Conservation (phyloP, 2,329 filamentous ascomycete genomes). For the Leptographium procerum region DNA sequence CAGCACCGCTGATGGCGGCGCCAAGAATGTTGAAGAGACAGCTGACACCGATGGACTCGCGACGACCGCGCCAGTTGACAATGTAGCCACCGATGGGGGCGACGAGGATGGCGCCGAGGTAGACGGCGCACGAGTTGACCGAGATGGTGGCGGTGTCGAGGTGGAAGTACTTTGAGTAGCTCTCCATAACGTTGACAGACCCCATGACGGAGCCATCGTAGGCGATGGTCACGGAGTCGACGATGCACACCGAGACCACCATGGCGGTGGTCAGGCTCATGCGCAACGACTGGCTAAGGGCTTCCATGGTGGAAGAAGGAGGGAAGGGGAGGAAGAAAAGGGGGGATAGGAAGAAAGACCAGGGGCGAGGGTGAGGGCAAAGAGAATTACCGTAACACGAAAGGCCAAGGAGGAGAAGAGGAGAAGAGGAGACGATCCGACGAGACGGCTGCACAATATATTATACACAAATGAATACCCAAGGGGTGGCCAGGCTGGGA, state of each 20-base stretch:
- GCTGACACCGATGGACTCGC: constrained; percentile 6
- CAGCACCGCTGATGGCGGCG: constrained; percentile 12
- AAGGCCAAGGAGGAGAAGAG: background rate
- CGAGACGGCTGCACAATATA: background rate
- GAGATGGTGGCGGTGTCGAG: constrained; percentile 21
- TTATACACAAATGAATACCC: too few relatives aligned
- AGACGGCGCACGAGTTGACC: constrained; percentile 19
- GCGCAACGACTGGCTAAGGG: constrained; percentile 4
- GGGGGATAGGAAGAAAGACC: background rate
- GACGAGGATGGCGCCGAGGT: constrained; percentile 16
- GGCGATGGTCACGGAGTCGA: constrained; percentile 14
- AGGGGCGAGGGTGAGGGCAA: too few relatives aligned
- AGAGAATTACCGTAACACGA: too few relatives aligned
- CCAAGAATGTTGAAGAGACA: constrained; percentile 16
- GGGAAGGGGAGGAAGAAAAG: background rate
- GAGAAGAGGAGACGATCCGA: background rate
- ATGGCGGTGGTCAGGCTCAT: constrained; percentile 13
- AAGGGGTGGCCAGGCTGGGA: too few relatives aligned
- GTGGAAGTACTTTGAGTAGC: constrained; percentile 21
- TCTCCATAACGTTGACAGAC: constrained; percentile 22
- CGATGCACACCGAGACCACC: constrained; percentile 11
- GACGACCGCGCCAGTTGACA: constrained; percentile 16
- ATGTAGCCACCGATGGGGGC: constrained; percentile 13
- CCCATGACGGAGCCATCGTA: constrained; percentile 23
- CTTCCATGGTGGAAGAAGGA: background rate